These are phyloP conservation scores for Beta vulgaris DNA, from an alignment of 148 eudicot genomes.

Conservation along the genomic window DNA sequence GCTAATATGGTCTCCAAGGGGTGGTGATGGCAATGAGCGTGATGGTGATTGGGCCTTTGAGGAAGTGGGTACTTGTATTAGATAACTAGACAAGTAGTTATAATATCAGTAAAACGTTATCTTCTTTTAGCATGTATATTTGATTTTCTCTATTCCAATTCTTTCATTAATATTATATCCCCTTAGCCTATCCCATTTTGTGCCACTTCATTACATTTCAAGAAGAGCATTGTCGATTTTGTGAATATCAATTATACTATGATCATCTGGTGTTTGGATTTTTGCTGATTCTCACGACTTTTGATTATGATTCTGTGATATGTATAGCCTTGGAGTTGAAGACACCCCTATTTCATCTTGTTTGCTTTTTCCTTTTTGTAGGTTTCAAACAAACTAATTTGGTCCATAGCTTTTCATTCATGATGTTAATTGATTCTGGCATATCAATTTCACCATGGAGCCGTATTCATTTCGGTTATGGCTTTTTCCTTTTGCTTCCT, in stretches of 20 bases:
- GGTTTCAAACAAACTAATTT: not conserved
- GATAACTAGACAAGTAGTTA: not conserved
- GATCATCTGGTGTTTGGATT: not conserved
- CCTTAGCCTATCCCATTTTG: not conserved
- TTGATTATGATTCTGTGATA: not conserved
- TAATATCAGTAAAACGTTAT: not conserved
- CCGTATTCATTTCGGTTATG: no score
- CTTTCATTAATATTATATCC: not conserved
- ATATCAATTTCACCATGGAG: not conserved
- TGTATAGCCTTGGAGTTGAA: not conserved
- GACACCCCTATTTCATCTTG: not conserved
- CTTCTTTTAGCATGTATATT: not conserved
- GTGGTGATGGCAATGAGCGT: constrained; percentile 58
- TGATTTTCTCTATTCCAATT: not conserved
- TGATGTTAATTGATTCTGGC: not conserved
- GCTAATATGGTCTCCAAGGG: constrained; percentile 93
- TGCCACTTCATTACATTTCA: not conserved
- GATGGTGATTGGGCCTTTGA: constrained; percentile 93
- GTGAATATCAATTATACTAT: not conserved
- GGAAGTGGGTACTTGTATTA: constrained; percentile 51
- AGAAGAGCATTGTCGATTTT: not conserved
- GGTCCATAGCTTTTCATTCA: not conserved
- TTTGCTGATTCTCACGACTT: not conserved
- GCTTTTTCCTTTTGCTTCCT: no score
- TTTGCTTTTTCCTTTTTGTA: not conserved